phyloP scores from a whole-genome alignment of 306 rosid species.

The Casuarina equisetifolia region DNA sequence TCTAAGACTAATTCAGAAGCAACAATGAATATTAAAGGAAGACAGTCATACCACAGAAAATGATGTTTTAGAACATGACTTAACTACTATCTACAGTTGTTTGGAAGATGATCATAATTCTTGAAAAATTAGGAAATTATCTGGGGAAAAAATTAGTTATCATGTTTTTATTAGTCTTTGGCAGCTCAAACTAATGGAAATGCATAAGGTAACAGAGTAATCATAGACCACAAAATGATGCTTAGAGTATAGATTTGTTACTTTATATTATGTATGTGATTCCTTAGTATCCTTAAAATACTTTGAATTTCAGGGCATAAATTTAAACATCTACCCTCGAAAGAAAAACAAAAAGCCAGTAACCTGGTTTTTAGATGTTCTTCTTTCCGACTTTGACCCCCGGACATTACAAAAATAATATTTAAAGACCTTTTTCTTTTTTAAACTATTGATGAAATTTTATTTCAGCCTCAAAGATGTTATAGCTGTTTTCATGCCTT shows the following conservation, averaged over 20 bases:
- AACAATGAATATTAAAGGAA: not conserved
- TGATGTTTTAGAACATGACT: not conserved
- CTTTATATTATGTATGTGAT: not conserved
- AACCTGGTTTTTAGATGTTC: not conserved
- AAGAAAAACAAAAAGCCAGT: not conserved
- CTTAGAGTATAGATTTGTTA: not conserved
- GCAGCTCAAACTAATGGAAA: not conserved
- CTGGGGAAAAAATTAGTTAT: no score
- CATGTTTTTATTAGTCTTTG: not conserved
- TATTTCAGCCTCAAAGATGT: not conserved
- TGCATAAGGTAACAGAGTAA: not conserved
- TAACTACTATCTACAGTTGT: not conserved
- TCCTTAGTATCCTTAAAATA: not conserved
- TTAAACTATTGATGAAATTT: not conserved
- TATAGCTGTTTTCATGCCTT: not conserved
- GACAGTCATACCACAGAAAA: not conserved
- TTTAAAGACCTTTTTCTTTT: not conserved
- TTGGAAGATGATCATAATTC: not conserved
- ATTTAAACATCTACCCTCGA: not conserved
- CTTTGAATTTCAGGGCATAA: not conserved
- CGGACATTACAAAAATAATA: not conserved
- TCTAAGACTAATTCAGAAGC: not conserved
- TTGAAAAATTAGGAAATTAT: not conserved
- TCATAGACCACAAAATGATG: not conserved
- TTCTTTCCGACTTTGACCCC: not conserved